A percentile compares a stretch with the other conserved stretches of the same genome.
These are phyloP conservation scores for Torulaspora maleeae DNA, from an alignment of 805 yeast genomes.

Conservation along the genomic window DNA sequence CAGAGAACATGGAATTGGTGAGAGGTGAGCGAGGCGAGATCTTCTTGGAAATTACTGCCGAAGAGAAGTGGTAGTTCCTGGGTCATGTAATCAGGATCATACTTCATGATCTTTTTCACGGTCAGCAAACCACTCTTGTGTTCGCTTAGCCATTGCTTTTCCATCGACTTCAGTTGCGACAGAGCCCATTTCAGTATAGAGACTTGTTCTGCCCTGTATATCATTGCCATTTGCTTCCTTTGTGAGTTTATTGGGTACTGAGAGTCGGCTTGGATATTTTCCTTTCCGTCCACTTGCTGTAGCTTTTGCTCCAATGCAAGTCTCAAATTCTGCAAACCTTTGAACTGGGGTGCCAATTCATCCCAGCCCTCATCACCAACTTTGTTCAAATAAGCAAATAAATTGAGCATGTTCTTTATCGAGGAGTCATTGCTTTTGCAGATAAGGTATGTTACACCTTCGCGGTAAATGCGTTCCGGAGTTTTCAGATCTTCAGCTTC, in stretches of 20 bases:
- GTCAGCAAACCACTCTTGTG: constrained; percentile 44
- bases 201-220: constrained; percentile 50
- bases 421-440: constrained; percentile 22
- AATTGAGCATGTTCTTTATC: constrained; percentile 25
- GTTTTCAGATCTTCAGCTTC: constrained; percentile 2
- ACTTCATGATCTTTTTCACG: constrained; percentile 47
- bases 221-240: constrained; percentile 33
- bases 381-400: constrained; percentile 36
- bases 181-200: constrained; percentile 43
- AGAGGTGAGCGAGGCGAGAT: constrained; percentile 42
- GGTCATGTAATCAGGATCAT: constrained; percentile 46
- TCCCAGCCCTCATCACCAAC: constrained; percentile 33
- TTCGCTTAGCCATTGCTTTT: constrained; percentile 45
- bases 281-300: constrained; percentile 16
- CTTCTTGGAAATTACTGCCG: constrained; percentile 41
- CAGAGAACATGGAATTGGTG: constrained; percentile 45
- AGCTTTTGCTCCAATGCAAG: constrained; percentile 51
- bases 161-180: constrained; percentile 43
- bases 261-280: constrained; percentile 8
- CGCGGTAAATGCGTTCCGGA: constrained; percentile 17
- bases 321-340: constrained; percentile 53
- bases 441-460: constrained; percentile 36
- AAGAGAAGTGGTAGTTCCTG: constrained; percentile 48
- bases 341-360: constrained; percentile 50
- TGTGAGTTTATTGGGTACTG: constrained; percentile 7